Evolutionary conservation across 352 stramenopile species (phyloP).

Genomic region (Pythium diclinum): DNA sequence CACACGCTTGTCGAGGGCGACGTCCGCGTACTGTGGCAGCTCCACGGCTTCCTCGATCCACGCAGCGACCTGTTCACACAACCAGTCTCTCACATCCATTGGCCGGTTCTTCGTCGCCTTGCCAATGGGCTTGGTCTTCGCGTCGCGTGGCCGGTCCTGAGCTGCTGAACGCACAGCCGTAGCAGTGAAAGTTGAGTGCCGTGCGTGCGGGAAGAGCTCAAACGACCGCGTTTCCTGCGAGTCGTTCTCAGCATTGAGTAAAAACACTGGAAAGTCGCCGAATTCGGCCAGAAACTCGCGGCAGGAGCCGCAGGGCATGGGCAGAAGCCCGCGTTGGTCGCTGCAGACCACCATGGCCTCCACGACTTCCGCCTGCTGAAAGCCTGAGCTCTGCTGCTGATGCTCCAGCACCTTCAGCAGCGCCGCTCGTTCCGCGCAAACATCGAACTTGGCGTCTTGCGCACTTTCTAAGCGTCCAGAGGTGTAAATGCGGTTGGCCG

Average conservation of each 20-base stretch:
- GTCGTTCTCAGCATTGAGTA: slow-evolving; percentile 49
- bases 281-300: slow-evolving; percentile 65
- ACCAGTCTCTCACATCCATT: slow-evolving; percentile 50
- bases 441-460: slow-evolving; percentile 31
- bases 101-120: not conserved
- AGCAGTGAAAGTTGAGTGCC: slow-evolving; percentile 28
- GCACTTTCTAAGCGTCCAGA: slow-evolving; percentile 40
- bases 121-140: not conserved
- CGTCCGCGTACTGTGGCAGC: slow-evolving; percentile 45
- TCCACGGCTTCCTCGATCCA: slow-evolving; percentile 54
- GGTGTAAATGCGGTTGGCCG: slow-evolving; percentile 37
- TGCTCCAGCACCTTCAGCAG: slow-evolving; percentile 47
- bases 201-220: slow-evolving; percentile 50
- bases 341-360: slow-evolving; percentile 57
- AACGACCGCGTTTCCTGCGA: slow-evolving; percentile 57
- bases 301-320: slow-evolving; percentile 61
- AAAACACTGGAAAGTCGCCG: slow-evolving; percentile 73
- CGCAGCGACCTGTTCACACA: slow-evolving; percentile 38
- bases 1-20: slow-evolving; percentile 53
- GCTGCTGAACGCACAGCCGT: slow-evolving; percentile 6
- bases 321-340: slow-evolving; percentile 43
- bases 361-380: slow-evolving; percentile 22
- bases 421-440: slow-evolving; percentile 58
- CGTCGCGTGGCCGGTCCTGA: not conserved
- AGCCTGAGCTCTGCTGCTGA: not conserved